Base-by-base conservation (phyloP, 768 basidiomycete genomes). In the Kwoniella dendrophila region DNA sequence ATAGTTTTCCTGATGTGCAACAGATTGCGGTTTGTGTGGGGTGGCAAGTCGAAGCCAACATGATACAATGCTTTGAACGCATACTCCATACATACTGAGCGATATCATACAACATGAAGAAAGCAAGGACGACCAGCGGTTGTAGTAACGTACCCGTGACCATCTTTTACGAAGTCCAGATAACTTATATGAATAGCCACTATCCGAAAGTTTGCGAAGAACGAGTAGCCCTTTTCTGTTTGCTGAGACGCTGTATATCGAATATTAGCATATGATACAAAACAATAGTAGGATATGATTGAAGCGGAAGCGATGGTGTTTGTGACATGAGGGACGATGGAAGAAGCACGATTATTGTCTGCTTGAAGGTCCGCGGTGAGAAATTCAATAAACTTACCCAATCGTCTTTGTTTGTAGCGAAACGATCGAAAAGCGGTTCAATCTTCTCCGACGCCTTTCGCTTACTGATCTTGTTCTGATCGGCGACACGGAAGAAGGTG, bases 401-500 rank as follows among this genome's bases (percentile, higher is more conserved):
- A 33, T 79, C 79, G 67, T 81, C 81, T 59, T 80, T 80, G 64
- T 79, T 73, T 18, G 76, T 62, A 5, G 78, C 81, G 60, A 75
- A 81, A 78, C 95, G 92, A 83, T 98, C 96, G 82, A 80, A 96
- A 76, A 97, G 79, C 7, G 95, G 95, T 75, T 95, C 92, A 67
- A 96, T 96, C 85, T 93, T 96, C 56, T 76, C 74, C 3, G 66
- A 64, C 8, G 66, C 67, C 47, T 73, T 76, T 34, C 72, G 50
- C 50, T 73, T 76, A 93, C 74, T 73, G 81, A 98, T 95, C 81
- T 96, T 97, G 82, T 93, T 94, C 55, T 86, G 90, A 79, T 98
- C 96, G 2, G 95, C 93, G 44, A 99, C 92, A 80, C 90, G 91
- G 88, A 98, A 99, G 84, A 96, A 97, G 63, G 94, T 92, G 1